Percentiles rank a stretch among this genome's conserved stretches.
Conservation (phyloP, 805 yeast species). For the Zygosaccharomyces kombuchaensis region DNA sequence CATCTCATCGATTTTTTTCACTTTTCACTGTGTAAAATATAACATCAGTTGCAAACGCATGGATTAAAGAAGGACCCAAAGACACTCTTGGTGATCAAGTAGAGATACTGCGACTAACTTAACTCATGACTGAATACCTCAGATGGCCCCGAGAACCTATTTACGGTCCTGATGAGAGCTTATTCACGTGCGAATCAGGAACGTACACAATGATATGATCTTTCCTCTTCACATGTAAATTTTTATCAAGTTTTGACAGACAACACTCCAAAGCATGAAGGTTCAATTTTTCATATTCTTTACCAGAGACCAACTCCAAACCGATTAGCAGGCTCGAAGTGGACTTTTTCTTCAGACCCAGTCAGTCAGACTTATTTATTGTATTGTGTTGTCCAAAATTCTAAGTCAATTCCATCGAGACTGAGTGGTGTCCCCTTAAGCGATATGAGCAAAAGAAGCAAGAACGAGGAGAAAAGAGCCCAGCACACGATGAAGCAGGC, state of each 20-base stretch:
- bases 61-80: background rate
- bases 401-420: background rate
- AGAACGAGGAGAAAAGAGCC: constrained; percentile 2
- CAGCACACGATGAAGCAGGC: background rate
- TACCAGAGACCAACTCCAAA: background rate
- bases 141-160: too few relatives aligned
- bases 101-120: background rate
- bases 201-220: background rate
- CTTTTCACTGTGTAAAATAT: background rate
- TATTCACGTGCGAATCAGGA: background rate
- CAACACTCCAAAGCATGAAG: background rate
- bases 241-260: background rate
- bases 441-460: constrained; percentile 3
- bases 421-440: constrained; percentile 3
- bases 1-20: constrained; percentile 8
- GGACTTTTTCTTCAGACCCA: background rate
- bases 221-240: background rate
- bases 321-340: background rate
- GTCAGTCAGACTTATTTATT: background rate
- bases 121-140: background rate
- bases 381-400: background rate
- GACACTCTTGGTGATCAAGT: background rate
- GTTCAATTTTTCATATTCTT: background rate
- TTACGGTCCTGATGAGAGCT: background rate
- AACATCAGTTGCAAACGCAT: background rate